These are phyloP conservation scores for Neocatenulostroma microsporum DNA, from an alignment of 2,329 filamentous ascomycete species.

Conservation along the genomic window DNA sequence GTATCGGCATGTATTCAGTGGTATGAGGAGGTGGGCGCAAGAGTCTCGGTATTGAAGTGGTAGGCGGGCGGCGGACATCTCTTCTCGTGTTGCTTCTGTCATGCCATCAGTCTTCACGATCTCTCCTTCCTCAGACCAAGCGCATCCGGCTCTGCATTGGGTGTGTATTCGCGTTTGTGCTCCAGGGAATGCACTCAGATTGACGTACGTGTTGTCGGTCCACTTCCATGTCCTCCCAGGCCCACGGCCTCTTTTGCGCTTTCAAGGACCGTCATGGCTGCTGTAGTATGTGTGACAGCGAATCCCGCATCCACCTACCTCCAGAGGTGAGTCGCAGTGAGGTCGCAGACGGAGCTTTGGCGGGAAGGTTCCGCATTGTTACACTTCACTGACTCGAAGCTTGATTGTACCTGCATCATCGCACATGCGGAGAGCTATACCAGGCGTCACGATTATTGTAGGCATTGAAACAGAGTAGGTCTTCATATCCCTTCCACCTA, in stretches of 20 bases:
- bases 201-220: conserved; percentile 1
- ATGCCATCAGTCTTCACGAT: conserved; percentile 8
- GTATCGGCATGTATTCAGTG: conserved; percentile 87
- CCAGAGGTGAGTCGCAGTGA: no score
- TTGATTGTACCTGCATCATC: no score
- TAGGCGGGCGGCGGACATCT: conserved; percentile 86
- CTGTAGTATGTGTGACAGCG: no score
- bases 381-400: no score
- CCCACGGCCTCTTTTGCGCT: conserved; percentile 43
- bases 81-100: conserved; percentile 71
- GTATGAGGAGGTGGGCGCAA: conserved; percentile 90
- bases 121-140: neutral
- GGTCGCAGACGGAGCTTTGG: no score
- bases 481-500: no score
- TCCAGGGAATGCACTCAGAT: neutral
- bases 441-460: no score
- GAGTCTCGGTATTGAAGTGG: conserved; percentile 89
- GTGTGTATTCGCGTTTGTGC: neutral
- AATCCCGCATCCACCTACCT: no score
- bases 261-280: conserved; percentile 31
- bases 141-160: neutral
- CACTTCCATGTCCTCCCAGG: conserved; percentile 26
- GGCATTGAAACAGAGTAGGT: no score
- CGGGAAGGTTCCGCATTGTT: no score
- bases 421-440: no score